Conservation (phyloP, 192 early-diverging fungal species). For the Umbelopsis ramanniana region DNA sequence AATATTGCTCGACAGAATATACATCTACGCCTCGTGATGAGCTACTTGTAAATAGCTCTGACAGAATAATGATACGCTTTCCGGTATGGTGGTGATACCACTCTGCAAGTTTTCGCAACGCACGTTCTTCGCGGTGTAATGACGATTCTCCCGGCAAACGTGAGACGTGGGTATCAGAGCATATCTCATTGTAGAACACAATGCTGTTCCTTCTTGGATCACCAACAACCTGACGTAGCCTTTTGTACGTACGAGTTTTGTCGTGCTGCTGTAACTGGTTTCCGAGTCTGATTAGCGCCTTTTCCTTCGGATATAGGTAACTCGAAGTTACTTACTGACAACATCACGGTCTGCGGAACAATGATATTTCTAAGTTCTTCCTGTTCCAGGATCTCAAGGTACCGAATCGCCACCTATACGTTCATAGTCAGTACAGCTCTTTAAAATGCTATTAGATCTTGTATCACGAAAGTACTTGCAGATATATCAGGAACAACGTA, state of each 20-base stretch:
- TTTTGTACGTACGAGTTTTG: slow-evolving; percentile 63
- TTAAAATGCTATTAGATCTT: neutral
- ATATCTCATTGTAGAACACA: slow-evolving; percentile 75
- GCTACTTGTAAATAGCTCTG: slow-evolving; percentile 40
- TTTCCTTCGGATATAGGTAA: neutral
- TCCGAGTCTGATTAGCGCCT: neutral
- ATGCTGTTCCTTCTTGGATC: slow-evolving; percentile 59
- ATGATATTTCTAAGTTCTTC: slow-evolving; percentile 68
- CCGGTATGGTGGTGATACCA: slow-evolving; percentile 67
- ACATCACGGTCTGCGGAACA: slow-evolving; percentile 66
- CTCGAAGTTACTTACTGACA: slow-evolving; percentile 46
- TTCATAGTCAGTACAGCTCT: neutral
- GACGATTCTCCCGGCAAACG: slow-evolving; percentile 44
- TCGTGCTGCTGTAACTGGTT: slow-evolving; percentile 60
- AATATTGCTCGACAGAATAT: slow-evolving; percentile 47
- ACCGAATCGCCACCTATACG: slow-evolving; percentile 55
- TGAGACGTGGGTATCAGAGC: slow-evolving; percentile 44
- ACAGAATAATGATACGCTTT: slow-evolving; percentile 51
- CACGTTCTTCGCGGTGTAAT: slow-evolving; percentile 57
- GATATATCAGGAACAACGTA: slow-evolving; percentile 60
- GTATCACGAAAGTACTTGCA: slow-evolving; percentile 26
- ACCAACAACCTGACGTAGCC: slow-evolving; percentile 60
- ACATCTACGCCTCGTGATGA: slow-evolving; percentile 32
- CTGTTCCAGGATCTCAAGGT: slow-evolving; percentile 72
- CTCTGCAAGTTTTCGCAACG: slow-evolving; percentile 50